Evolutionary conservation across 331 rosid genomes (phyloP).

Genomic region (Malus hybrid): DNA sequence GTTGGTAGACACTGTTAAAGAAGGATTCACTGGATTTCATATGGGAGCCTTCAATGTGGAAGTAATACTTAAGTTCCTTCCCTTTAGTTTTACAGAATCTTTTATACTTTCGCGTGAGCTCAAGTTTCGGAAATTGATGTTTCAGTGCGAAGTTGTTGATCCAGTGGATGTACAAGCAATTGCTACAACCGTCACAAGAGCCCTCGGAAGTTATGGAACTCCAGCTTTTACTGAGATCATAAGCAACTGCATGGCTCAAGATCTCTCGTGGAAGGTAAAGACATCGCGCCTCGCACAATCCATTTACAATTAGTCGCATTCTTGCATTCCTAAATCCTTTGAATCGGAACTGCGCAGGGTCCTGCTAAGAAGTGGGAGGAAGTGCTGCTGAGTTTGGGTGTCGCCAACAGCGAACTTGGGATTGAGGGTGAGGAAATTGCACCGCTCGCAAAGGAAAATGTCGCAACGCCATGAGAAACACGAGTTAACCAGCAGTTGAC

Average conservation of each 20-base stretch:
- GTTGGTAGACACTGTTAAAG: constrained; percentile 68
- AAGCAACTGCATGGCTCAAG: constrained; percentile 65
- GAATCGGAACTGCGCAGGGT: constrained; percentile 21
- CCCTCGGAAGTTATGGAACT: constrained; percentile 42
- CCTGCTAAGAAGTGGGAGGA: constrained; percentile 84
- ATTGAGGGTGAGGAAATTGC: constrained; percentile 62
- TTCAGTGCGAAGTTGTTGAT: constrained; percentile 68
- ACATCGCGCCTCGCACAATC: too few relatives aligned
- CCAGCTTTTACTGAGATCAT: constrained; percentile 48
- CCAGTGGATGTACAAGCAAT: constrained; percentile 45
- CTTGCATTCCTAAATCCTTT: not conserved
- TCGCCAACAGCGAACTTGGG: constrained; percentile 50
- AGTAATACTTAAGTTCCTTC: constrained; percentile 20
- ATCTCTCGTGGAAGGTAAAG: constrained; percentile 72
- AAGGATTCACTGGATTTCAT: constrained; percentile 80
- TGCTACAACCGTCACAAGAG: constrained; percentile 43
- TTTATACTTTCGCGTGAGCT: not conserved
- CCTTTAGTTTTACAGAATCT: not conserved
- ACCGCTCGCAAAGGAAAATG: constrained; percentile 62
- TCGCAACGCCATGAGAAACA: constrained; percentile 45
- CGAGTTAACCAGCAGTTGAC: not conserved
- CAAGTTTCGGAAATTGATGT: not conserved
- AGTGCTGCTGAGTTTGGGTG: constrained; percentile 47
- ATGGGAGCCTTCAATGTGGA: constrained; percentile 76
- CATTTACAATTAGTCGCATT: not conserved